Conservation (phyloP, 78 protist genomes). For the Monocercomonoides exilis region DNA sequence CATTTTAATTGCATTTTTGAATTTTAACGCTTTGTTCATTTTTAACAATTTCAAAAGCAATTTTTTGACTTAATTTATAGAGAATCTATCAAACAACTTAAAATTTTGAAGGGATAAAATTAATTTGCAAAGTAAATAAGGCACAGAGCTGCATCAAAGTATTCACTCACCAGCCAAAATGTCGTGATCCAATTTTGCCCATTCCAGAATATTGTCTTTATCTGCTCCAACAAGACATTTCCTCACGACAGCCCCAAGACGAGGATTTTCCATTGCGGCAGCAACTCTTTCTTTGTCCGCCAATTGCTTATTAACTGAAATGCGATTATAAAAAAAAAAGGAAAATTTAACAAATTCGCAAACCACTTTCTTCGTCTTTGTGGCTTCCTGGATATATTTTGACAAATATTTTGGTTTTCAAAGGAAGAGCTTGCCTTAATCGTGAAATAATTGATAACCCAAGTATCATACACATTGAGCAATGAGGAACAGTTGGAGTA, state of each 20-base stretch:
- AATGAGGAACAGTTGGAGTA: conserved; percentile 37
- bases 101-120: no score
- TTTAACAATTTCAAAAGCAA: no score
- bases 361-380: not conserved
- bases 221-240: no score
- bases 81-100: no score
- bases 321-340: not conserved
- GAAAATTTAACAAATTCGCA: not conserved
- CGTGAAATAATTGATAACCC: not conserved
- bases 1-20: no score
- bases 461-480: conserved; percentile 24
- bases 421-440: conserved; percentile 6
- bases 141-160: no score
- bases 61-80: no score
- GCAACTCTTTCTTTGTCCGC: conserved; percentile 72
- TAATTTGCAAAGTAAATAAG: no score
- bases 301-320: conserved; percentile 58
- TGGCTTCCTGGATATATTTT: not conserved
- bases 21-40: no score
- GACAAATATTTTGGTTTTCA: not conserved
- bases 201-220: no score
- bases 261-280: conserved; percentile 68
- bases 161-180: no score
- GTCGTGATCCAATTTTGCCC: no score
- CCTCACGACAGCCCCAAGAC: conserved; percentile 23